Percentiles rank a stretch among this genome's conserved stretches.
phyloP scores from a whole-genome alignment of 352 stramenopile genomes.

The Globisporangium abappressorium region DNA sequence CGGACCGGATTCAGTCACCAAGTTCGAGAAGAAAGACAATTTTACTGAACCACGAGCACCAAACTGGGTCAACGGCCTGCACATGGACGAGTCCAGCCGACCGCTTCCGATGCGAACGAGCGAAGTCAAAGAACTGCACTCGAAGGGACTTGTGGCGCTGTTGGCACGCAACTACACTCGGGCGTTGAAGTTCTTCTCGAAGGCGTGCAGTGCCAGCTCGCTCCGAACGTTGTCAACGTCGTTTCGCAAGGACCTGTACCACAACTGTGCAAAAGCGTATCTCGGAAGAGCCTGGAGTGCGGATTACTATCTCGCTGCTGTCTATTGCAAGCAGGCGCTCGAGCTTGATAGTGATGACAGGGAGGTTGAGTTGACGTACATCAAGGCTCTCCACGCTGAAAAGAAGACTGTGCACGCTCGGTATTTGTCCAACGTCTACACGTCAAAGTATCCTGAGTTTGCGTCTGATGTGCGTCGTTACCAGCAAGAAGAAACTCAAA shows the following conservation, averaged over 20 bases:
- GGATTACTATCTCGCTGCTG: slow-evolving; percentile 56
- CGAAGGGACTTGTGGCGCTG: slow-evolving; percentile 29
- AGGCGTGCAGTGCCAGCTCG: slow-evolving; percentile 29
- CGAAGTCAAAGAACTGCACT: slow-evolving; percentile 27
- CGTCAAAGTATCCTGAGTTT: slow-evolving; percentile 41
- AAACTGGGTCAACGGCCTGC: slow-evolving; percentile 34
- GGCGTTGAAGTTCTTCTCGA: slow-evolving; percentile 37
- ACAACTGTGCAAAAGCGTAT: slow-evolving; percentile 65
- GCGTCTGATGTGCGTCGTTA: slow-evolving; percentile 41
- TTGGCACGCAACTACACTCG: slow-evolving; percentile 28
- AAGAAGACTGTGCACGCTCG: slow-evolving; percentile 42
- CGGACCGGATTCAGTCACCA: slow-evolving; percentile 14
- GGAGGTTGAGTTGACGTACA: slow-evolving; percentile 55
- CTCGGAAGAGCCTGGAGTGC: slow-evolving; percentile 59
- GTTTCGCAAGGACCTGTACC: slow-evolving; percentile 54
- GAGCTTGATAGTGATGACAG: slow-evolving; percentile 47
- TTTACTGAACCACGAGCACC: slow-evolving; percentile 14
- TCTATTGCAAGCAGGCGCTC: slow-evolving; percentile 64
- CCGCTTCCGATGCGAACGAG: slow-evolving; percentile 6
- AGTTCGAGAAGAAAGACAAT: slow-evolving; percentile 20
- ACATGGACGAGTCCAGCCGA: slow-evolving; percentile 18
- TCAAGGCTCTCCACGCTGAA: slow-evolving; percentile 43
- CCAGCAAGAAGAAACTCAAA: slow-evolving; percentile 16
- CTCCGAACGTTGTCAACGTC: slow-evolving; percentile 20
- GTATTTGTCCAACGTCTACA: slow-evolving; percentile 40